A percentile compares a stretch with the other conserved stretches of the same genome.
phyloP scores from a whole-genome alignment of 83 land plant species.

The Thuja plicata region DNA sequence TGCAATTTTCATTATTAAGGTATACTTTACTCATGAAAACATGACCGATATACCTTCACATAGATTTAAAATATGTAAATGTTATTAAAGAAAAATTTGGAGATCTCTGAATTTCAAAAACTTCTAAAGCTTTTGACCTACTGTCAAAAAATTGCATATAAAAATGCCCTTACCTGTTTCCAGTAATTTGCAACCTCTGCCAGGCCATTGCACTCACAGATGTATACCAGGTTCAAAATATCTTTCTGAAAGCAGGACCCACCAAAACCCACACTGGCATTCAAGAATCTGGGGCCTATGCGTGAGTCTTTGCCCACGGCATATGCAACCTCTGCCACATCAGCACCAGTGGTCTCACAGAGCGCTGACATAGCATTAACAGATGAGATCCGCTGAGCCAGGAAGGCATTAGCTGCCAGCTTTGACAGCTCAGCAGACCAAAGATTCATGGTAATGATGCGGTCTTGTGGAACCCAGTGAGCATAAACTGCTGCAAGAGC shows the following conservation, averaged over 20 bases:
- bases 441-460: conserved; percentile 59
- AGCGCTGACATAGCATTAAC: conserved; percentile 65
- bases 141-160: background rate
- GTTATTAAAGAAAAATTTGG: background rate
- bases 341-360: conserved; percentile 65
- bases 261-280: conserved; percentile 61
- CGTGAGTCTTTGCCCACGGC: conserved; percentile 51
- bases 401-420: conserved; percentile 54
- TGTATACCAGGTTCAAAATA: conserved; percentile 71
- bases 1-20: background rate
- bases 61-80: too few species aligned
- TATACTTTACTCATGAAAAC: background rate
- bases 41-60: background rate
- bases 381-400: conserved; percentile 76
- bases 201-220: conserved; percentile 81
- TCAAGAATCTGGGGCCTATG: conserved; percentile 57
- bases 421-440: conserved; percentile 57
- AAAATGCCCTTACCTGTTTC: conserved; percentile 44
- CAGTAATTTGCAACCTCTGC: conserved; percentile 74
- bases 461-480: conserved; percentile 61
- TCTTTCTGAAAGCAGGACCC: conserved; percentile 75
- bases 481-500: conserved; percentile 55
- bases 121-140: too few species aligned
- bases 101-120: background rate
- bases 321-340: conserved; percentile 49